Conservation (phyloP, 148 eudicot genomes). For the Rhododendron vialii region DNA sequence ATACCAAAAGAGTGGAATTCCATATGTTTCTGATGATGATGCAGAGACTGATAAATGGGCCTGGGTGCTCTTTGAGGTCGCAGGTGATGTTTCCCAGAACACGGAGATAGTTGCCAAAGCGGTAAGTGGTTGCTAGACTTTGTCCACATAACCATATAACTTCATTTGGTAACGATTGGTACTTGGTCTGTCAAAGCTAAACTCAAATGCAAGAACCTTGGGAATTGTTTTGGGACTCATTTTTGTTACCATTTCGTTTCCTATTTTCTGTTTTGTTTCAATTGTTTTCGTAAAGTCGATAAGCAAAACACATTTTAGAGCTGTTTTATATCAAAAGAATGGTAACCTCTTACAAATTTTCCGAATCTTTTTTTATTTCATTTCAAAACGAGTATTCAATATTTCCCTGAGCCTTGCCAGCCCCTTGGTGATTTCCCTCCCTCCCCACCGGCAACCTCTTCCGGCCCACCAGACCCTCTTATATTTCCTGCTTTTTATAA, state of each 20-base stretch:
- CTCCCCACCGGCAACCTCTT: too few species aligned
- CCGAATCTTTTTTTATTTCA: too few species aligned
- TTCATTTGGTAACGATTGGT: neutral
- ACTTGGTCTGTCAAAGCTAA: neutral
- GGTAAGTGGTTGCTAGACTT: slow-evolving; percentile 30
- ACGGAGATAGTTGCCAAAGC: slow-evolving; percentile 93
- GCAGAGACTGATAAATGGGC: slow-evolving; percentile 76
- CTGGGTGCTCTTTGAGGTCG: slow-evolving; percentile 81
- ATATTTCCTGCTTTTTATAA: too few species aligned
- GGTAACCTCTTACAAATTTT: too few species aligned
- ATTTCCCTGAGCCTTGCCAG: too few species aligned
- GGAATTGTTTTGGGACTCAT: neutral
- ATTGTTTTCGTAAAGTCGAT: too few species aligned
- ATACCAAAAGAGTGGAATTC: slow-evolving; percentile 61
- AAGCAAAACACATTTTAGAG: neutral
- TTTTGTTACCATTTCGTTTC: neutral
- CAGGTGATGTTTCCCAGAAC: slow-evolving; percentile 41
- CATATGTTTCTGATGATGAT: slow-evolving; percentile 59
- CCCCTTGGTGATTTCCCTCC: too few species aligned
- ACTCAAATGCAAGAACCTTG: neutral
- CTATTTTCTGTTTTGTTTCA: too few species aligned
- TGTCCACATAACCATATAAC: neutral
- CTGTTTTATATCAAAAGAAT: neutral
- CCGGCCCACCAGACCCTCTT: too few species aligned
- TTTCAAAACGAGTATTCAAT: neutral